Percentiles rank a stretch among this genome's conserved stretches.
These are phyloP conservation scores for Pseudohyphozyma bogoriensis DNA, from an alignment of 768 basidiomycete species.

Conservation along the genomic window DNA sequence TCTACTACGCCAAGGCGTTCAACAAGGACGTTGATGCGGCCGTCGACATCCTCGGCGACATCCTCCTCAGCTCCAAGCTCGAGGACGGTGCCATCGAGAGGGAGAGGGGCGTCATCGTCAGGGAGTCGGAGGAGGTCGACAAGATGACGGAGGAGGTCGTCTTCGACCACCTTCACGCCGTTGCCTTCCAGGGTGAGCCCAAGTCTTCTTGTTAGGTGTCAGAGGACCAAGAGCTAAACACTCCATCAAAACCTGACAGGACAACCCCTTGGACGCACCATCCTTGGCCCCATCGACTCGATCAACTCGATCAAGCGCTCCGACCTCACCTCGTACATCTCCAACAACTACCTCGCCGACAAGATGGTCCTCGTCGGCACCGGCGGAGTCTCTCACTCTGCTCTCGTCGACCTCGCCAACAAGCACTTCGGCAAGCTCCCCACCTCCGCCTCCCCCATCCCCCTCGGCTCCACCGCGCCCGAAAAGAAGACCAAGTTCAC, in stretches of 20 bases:
- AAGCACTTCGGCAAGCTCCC: slow-evolving; percentile 85
- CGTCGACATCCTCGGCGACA: slow-evolving; percentile 96
- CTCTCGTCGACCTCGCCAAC: slow-evolving; percentile 89
- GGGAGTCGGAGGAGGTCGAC: slow-evolving; percentile 98
- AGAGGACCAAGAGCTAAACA: not conserved
- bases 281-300: slow-evolving; percentile 91
- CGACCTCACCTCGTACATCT: slow-evolving; percentile 81
- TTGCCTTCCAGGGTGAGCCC: slow-evolving; percentile 84
- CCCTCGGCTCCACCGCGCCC: slow-evolving; percentile 69
- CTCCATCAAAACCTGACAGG: slow-evolving; percentile 43
- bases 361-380: slow-evolving; percentile 98
- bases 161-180: slow-evolving; percentile 92
- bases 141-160: slow-evolving; percentile 98
- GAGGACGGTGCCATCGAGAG: slow-evolving; percentile 79
- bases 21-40: slow-evolving; percentile 80
- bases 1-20: slow-evolving; percentile 98
- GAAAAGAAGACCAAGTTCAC: slow-evolving; percentile 76
- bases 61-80: slow-evolving; percentile 91
- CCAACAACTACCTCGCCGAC: slow-evolving; percentile 96
- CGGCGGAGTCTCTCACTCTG: slow-evolving; percentile 83
- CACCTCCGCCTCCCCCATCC: slow-evolving; percentile 73
- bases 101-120: slow-evolving; percentile 88
- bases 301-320: slow-evolving; percentile 88
- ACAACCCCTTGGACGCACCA: slow-evolving; percentile 91
- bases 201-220: slow-evolving; percentile 6